A percentile compares a stretch with the other conserved stretches of the same genome.
These are phyloP conservation scores for Dendrocalamus latiflorus DNA, from an alignment of 202 grass and related monocot species.

Conservation along the genomic window DNA sequence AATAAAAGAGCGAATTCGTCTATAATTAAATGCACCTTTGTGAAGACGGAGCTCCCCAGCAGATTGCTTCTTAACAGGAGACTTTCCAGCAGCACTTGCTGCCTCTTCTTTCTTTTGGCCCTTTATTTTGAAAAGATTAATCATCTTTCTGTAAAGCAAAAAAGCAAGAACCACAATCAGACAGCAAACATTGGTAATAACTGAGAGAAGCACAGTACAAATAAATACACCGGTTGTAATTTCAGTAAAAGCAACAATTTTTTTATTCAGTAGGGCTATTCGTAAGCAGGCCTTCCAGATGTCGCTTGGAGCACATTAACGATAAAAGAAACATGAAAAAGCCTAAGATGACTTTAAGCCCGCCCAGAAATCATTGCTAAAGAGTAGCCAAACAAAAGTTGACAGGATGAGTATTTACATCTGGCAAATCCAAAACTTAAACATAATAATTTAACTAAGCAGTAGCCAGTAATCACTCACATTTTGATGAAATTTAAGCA, in stretches of 20 bases:
- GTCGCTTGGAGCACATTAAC: background rate
- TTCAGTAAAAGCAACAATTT: background rate
- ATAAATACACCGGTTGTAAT: background rate
- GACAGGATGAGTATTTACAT: background rate
- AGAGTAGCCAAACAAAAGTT: background rate
- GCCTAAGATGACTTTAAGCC: background rate
- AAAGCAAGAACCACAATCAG: background rate
- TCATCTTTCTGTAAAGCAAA: too few species aligned
- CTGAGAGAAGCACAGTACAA: background rate
- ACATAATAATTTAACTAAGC: background rate
- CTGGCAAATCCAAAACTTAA: background rate
- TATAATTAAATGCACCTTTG: conserved; percentile 29
- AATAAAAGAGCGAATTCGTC: background rate
- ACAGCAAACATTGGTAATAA: background rate
- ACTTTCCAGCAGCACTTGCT: conserved; percentile 61
- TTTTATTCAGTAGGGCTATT: background rate
- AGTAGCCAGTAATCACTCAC: background rate
- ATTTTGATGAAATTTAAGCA: background rate
- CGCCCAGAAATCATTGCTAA: background rate
- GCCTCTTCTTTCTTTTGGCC: conserved; percentile 72
- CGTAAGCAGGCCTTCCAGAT: background rate
- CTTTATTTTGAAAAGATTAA: conserved; percentile 91
- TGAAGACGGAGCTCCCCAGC: conserved; percentile 75
- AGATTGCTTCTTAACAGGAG: conserved; percentile 71
- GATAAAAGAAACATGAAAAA: background rate